Evolutionary conservation across 805 yeast genomes (phyloP).

Genomic region (Metschnikowia continentalis): DNA sequence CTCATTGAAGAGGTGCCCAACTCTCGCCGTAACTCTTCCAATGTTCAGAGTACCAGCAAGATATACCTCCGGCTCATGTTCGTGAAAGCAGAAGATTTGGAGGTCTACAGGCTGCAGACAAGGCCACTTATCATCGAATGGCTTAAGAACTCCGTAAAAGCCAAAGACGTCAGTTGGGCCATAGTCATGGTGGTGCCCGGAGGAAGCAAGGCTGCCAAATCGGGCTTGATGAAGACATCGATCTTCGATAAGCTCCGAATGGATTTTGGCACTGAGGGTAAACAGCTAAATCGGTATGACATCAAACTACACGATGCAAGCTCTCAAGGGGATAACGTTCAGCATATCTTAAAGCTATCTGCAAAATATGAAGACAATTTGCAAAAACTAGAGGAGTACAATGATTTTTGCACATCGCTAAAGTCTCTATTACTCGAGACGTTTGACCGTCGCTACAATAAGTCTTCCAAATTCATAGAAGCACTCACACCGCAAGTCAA

Average conservation of each 20-base stretch:
- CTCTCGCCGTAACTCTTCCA: constrained; percentile 10
- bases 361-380: constrained; percentile 29
- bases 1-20: constrained; percentile 56
- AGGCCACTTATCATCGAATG: constrained; percentile 82
- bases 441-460: constrained; percentile 33
- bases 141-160: constrained; percentile 45
- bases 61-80: constrained; percentile 68
- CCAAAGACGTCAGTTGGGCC: constrained; percentile 54
- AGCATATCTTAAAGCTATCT: constrained; percentile 30
- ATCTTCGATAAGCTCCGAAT: constrained; percentile 50
- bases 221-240: constrained; percentile 42
- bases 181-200: constrained; percentile 50
- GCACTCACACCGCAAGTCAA: constrained; percentile 29
- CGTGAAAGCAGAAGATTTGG: constrained; percentile 61
- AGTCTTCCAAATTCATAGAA: constrained; percentile 12
- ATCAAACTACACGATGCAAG: neutral
- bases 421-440: constrained; percentile 51
- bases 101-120: constrained; percentile 71
- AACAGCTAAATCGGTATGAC: constrained; percentile 28
- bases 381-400: constrained; percentile 51
- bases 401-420: constrained; percentile 37
- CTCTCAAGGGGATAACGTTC: constrained; percentile 14
- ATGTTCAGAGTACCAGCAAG: constrained; percentile 15
- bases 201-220: constrained; percentile 30
- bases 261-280: constrained; percentile 46